A percentile compares a stretch with the other conserved stretches of the same genome.
These are phyloP conservation scores for Aureoboletus auriporus DNA, from an alignment of 768 basidiomycete species.

Conservation along the genomic window DNA sequence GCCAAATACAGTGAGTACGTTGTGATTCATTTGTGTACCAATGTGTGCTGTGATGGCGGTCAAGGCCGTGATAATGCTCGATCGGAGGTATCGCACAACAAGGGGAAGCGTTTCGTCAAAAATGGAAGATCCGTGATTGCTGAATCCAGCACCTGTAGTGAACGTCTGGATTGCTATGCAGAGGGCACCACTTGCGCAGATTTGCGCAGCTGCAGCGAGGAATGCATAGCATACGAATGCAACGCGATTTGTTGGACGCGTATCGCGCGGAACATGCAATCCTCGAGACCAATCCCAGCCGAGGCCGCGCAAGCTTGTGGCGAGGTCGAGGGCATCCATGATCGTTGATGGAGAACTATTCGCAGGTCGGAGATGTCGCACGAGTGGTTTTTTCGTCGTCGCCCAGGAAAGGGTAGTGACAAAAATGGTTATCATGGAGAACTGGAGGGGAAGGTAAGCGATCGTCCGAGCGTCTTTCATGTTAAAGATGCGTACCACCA, in stretches of 20 bases:
- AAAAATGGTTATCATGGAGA: constrained; percentile 9
- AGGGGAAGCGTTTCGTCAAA: constrained; percentile 29
- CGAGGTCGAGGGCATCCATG: constrained; percentile 47
- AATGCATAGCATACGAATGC: constrained; percentile 37
- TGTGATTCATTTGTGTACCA: constrained; percentile 35
- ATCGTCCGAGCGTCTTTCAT: background rate
- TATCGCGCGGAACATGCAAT: constrained; percentile 31
- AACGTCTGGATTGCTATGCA: constrained; percentile 47
- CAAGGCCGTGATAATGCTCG: constrained; percentile 40
- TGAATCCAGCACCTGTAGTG: constrained; percentile 29
- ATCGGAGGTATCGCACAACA: constrained; percentile 29
- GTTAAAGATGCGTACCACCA: constrained; percentile 4
- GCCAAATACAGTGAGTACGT: constrained; percentile 18
- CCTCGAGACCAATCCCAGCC: constrained; percentile 58
- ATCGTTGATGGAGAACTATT: background rate
- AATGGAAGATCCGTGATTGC: constrained; percentile 25
- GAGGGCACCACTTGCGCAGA: constrained; percentile 41
- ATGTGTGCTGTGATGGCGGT: constrained; percentile 42
- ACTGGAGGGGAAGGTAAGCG: background rate
- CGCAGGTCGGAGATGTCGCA: constrained; percentile 7
- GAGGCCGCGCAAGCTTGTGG: constrained; percentile 49
- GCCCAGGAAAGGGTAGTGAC: constrained; percentile 13
- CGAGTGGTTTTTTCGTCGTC: constrained; percentile 10
- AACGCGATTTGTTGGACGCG: constrained; percentile 36
- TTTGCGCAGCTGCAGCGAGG: constrained; percentile 29